Evolutionary conservation across 345 rosid genomes (phyloP).

Genomic region (Trapa incisa): DNA sequence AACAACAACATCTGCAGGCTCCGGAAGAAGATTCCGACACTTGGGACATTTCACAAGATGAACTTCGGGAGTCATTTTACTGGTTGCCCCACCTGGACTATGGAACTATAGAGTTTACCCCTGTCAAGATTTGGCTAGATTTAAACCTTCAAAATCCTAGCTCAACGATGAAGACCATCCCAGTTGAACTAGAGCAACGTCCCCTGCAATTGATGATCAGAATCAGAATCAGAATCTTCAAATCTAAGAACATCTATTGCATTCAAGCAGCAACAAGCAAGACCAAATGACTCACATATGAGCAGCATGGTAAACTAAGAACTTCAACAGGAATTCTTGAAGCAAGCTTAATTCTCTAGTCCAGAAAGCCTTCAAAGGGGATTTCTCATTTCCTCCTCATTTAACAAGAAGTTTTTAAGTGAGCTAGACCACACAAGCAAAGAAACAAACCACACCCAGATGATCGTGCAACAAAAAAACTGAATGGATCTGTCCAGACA

Average conservation of each 20-base stretch:
- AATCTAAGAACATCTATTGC: too few relatives aligned
- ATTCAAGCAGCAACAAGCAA: too few relatives aligned
- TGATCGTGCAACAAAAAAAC: too few relatives aligned
- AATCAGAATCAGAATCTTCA: neutral
- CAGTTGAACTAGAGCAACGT: neutral
- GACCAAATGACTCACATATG: too few relatives aligned
- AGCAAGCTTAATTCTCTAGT: too few relatives aligned
- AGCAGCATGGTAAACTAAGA: too few relatives aligned
- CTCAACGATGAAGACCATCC: neutral
- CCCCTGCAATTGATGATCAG: neutral
- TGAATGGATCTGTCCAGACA: too few relatives aligned
- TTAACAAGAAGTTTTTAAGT: too few relatives aligned
- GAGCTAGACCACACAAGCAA: too few relatives aligned
- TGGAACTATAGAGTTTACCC: neutral
- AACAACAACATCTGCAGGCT: conserved; percentile 37
- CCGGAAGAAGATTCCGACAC: conserved; percentile 46
- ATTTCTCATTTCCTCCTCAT: too few relatives aligned
- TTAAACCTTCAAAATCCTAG: neutral
- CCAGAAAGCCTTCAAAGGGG: too few relatives aligned
- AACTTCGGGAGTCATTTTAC: conserved; percentile 20
- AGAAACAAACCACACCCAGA: too few relatives aligned
- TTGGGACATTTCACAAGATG: conserved; percentile 67
- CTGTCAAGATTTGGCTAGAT: neutral
- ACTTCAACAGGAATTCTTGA: neutral
- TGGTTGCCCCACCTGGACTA: conserved; percentile 14